phyloP scores from a whole-genome alignment of 768 basidiomycete species.

The Psilocybe azurescens region DNA sequence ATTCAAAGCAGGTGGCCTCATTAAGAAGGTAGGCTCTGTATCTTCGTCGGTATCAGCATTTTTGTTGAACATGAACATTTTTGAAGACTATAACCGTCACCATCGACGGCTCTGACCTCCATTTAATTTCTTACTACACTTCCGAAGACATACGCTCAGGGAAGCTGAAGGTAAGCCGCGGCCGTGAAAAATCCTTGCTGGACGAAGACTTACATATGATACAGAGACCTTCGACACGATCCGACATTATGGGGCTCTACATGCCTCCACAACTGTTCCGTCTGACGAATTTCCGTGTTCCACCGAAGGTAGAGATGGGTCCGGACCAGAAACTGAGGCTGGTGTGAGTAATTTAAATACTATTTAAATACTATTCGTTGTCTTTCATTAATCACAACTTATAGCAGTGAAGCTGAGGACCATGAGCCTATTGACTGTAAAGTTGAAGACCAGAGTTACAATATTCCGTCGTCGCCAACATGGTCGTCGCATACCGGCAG shows the following conservation, averaged over 20 bases:
- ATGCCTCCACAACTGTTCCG: constrained; percentile 83
- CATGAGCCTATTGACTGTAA: constrained; percentile 51
- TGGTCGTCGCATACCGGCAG: constrained; percentile 38
- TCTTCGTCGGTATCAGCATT: neutral
- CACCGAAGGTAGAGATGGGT: constrained; percentile 78
- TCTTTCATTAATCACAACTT: constrained; percentile 16
- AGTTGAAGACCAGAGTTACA: constrained; percentile 51
- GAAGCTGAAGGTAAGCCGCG: constrained; percentile 52
- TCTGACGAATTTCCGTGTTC: constrained; percentile 82
- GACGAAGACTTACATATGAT: neutral
- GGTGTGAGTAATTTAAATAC: constrained; percentile 49
- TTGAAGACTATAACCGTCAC: constrained; percentile 83
- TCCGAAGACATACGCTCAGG: constrained; percentile 78
- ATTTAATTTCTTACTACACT: constrained; percentile 85
- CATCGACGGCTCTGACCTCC: constrained; percentile 79
- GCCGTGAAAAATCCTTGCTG: neutral
- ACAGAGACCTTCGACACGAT: constrained; percentile 68
- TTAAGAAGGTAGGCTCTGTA: constrained; percentile 70
- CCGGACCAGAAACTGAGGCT: constrained; percentile 71
- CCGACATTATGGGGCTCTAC: constrained; percentile 73
- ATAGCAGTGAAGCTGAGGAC: constrained; percentile 51
- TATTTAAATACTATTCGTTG: neutral
- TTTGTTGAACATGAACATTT: neutral
- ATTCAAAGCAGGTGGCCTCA: constrained; percentile 74
- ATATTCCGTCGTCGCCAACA: constrained; percentile 42